Evolutionary conservation across 2,329 filamentous ascomycete genomes (phyloP).

Genomic region (Aspergillus sp.): DNA sequence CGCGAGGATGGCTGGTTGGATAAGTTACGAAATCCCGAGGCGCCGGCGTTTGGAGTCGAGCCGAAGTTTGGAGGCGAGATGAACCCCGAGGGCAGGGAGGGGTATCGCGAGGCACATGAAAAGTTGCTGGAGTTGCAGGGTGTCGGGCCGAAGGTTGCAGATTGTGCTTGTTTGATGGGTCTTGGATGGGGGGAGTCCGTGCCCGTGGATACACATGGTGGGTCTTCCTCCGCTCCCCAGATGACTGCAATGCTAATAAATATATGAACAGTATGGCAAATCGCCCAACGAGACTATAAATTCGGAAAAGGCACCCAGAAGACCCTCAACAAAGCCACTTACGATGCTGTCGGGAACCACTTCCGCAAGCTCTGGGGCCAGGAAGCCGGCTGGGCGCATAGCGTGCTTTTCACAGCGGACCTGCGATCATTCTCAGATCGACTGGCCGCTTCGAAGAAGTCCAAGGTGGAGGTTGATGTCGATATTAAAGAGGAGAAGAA

Average conservation of each 20-base stretch:
- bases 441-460: slow-evolving; percentile 37
- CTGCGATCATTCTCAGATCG: slow-evolving; percentile 72
- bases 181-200: slow-evolving; percentile 92
- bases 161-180: slow-evolving; percentile 95
- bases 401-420: slow-evolving; percentile 91
- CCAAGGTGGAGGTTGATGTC: slow-evolving; percentile 18
- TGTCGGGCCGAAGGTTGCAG: slow-evolving; percentile 92
- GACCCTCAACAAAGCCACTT: slow-evolving; percentile 78
- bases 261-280: slow-evolving; percentile 69
- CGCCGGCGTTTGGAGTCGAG: slow-evolving; percentile 49
- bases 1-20: slow-evolving; percentile 68
- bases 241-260: too few relatives aligned
- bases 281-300: slow-evolving; percentile 89
- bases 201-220: slow-evolving; percentile 84
- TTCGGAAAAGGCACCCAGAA: slow-evolving; percentile 77
- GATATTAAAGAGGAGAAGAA: slow-evolving; percentile 17
- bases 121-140: slow-evolving; percentile 71
- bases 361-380: slow-evolving; percentile 85
- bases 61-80: slow-evolving; percentile 40
- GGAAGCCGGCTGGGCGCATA: slow-evolving; percentile 96
- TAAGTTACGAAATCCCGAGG: slow-evolving; percentile 67
- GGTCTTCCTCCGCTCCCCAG: slow-evolving; percentile 8
- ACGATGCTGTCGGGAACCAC: slow-evolving; percentile 81
- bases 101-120: slow-evolving; percentile 72
- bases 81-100: slow-evolving; percentile 47